Percentiles rank a stretch among this genome's conserved stretches.
phyloP scores from a whole-genome alignment of 2,329 filamentous ascomycete species.

The Lasiodiplodia sp. region DNA sequence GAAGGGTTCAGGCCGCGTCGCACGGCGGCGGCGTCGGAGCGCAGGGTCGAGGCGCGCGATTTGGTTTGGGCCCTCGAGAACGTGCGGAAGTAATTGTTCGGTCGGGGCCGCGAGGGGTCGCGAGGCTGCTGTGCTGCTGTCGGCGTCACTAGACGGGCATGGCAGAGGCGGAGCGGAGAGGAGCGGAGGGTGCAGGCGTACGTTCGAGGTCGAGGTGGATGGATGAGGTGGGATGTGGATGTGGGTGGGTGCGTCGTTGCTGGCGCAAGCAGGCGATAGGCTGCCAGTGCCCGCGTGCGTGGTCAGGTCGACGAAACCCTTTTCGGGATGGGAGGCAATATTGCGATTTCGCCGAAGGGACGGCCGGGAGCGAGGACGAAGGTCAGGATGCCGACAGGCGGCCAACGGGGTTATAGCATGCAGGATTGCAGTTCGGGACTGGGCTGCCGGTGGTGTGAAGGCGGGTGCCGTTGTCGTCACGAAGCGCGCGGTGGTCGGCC shows the following conservation, averaged over 20 bases:
- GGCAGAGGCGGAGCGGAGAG: slow-evolving; percentile 11
- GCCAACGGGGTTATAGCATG: slow-evolving; percentile 10
- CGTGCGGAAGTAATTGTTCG: slow-evolving; percentile 9
- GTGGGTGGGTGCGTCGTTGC: slow-evolving; percentile 26
- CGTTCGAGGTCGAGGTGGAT: neutral
- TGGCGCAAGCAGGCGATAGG: slow-evolving; percentile 13
- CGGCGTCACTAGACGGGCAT: slow-evolving; percentile 21
- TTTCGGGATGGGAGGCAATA: slow-evolving; percentile 23
- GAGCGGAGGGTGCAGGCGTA: slow-evolving; percentile 2
- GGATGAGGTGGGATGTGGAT: slow-evolving; percentile 13
- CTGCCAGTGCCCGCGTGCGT: slow-evolving; percentile 22
- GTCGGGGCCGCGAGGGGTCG: slow-evolving; percentile 18
- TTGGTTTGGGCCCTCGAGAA: slow-evolving; percentile 20
- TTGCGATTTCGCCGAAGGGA: slow-evolving; percentile 26
- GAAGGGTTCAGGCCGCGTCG: slow-evolving; percentile 15
- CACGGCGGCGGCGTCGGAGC: slow-evolving; percentile 22
- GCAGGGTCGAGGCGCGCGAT: slow-evolving; percentile 18
- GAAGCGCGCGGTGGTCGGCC: neutral
- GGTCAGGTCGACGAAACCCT: slow-evolving; percentile 23
- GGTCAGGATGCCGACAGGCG: slow-evolving; percentile 1
- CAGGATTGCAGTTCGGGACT: neutral
- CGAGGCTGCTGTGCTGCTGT: slow-evolving; percentile 1
- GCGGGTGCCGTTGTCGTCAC: slow-evolving; percentile 18
- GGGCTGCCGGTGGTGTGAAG: slow-evolving; percentile 17
- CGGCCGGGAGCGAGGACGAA: slow-evolving; percentile 11